Percentiles rank a stretch among this genome's conserved stretches.
Evolutionary conservation across 768 basidiomycete genomes (phyloP).

Genomic region (Thelephora ganbajun): DNA sequence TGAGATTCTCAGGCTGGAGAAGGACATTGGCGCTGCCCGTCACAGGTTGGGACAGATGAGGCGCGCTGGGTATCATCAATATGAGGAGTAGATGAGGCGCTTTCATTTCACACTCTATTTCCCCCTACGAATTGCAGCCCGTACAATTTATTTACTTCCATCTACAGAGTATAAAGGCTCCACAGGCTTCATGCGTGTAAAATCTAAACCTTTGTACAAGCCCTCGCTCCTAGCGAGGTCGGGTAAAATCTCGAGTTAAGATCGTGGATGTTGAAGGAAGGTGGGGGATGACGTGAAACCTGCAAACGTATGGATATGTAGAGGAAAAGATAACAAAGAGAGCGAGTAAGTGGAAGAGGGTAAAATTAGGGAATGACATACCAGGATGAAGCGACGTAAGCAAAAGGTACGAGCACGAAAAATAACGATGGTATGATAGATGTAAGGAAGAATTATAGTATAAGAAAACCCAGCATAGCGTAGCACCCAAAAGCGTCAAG

Average conservation of each 20-base stretch:
- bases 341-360: neutral
- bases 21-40: conserved; percentile 81
- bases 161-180: too few relatives aligned
- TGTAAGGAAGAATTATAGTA: conserved; percentile 1
- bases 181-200: too few relatives aligned
- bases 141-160: too few relatives aligned
- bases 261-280: neutral
- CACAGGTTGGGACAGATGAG: conserved; percentile 76
- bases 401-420: too few relatives aligned
- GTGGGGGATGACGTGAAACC: conserved; percentile 5
- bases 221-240: too few relatives aligned
- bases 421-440: neutral
- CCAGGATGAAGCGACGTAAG: neutral
- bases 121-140: too few relatives aligned
- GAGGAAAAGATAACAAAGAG: neutral
- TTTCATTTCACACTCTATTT: too few relatives aligned
- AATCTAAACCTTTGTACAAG: too few relatives aligned
- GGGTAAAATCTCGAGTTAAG: too few relatives aligned
- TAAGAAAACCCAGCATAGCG: neutral
- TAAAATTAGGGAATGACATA: too few relatives aligned
- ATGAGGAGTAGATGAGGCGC: conserved; percentile 34
- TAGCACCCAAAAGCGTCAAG: neutral
- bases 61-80: conserved; percentile 79
- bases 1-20: conserved; percentile 93
- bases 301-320: conserved; percentile 7